phyloP scores from a whole-genome alignment of 192 early-diverging fungal species.

The Rhizophagus prolifer region DNA sequence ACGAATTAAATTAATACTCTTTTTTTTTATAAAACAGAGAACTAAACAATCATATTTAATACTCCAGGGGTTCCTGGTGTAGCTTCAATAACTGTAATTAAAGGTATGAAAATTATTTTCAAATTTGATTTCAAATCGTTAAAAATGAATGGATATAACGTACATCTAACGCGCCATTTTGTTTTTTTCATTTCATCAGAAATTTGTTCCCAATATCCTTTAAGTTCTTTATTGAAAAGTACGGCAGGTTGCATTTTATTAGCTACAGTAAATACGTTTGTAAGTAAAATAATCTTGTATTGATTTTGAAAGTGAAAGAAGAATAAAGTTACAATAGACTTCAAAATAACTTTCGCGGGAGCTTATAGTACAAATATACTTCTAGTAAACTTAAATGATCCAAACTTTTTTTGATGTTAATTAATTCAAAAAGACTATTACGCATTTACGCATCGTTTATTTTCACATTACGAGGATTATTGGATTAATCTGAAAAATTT shows the following conservation, averaged over 20 bases:
- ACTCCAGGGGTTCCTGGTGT: conserved; percentile 26
- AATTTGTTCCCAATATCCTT: background rate
- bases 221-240: conserved; percentile 22
- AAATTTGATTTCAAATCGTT: background rate
- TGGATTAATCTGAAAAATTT: too few relatives aligned
- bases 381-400: too few relatives aligned
- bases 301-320: too few relatives aligned
- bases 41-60: background rate
- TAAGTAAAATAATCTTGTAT: too few relatives aligned
- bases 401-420: too few relatives aligned
- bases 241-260: background rate
- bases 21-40: background rate
- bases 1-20: background rate
- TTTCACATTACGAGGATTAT: too few relatives aligned
- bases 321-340: too few relatives aligned
- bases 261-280: too few relatives aligned
- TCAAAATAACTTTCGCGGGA: too few relatives aligned
- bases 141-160: background rate
- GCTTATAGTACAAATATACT: too few relatives aligned
- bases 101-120: background rate
- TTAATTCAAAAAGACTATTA: too few relatives aligned
- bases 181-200: conserved; percentile 20
- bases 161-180: conserved; percentile 27
- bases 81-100: conserved; percentile 10
- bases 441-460: too few relatives aligned